phyloP scores from a whole-genome alignment of 768 basidiomycete species.

The Brasilioporus rufonigricans region DNA sequence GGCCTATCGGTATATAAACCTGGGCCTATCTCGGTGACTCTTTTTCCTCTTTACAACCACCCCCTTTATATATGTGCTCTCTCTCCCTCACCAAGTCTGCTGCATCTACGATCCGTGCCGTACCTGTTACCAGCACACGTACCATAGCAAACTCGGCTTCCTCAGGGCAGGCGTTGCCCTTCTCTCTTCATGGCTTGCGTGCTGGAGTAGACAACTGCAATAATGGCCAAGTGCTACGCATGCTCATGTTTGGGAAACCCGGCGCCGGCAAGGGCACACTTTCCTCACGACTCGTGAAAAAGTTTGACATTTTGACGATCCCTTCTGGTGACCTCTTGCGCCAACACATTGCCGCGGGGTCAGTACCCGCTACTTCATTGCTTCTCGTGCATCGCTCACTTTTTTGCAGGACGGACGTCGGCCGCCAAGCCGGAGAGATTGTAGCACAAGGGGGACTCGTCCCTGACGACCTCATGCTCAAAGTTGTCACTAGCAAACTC shows the following conservation, averaged over 20 bases:
- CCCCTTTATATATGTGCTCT: constrained; percentile 16
- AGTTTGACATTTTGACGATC: constrained; percentile 75
- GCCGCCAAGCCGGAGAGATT: constrained; percentile 69
- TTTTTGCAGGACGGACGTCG: constrained; percentile 60
- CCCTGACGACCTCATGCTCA: constrained; percentile 77
- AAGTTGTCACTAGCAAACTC: constrained; percentile 71
- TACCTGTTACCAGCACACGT: constrained; percentile 14
- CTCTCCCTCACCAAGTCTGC: constrained; percentile 15
- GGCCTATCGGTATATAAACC: constrained; percentile 19
- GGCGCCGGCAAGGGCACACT: constrained; percentile 87
- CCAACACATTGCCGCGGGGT: constrained; percentile 71
- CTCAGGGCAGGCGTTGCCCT: constrained; percentile 45
- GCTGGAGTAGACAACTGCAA: constrained; percentile 24
- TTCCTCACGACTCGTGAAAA: constrained; percentile 67
- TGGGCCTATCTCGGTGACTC: neutral
- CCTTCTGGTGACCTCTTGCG: constrained; percentile 86
- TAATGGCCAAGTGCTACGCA: constrained; percentile 36
- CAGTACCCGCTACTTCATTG: neutral
- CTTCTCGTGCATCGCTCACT: neutral
- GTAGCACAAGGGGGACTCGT: constrained; percentile 78
- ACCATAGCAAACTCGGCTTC: constrained; percentile 31
- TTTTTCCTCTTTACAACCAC: neutral
- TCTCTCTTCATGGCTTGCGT: constrained; percentile 46
- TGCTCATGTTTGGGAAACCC: constrained; percentile 60
- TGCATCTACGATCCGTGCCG: constrained; percentile 10